phyloP scores from a whole-genome alignment of 2,329 filamentous ascomycete species.

The Endoconidiophora polonica region DNA sequence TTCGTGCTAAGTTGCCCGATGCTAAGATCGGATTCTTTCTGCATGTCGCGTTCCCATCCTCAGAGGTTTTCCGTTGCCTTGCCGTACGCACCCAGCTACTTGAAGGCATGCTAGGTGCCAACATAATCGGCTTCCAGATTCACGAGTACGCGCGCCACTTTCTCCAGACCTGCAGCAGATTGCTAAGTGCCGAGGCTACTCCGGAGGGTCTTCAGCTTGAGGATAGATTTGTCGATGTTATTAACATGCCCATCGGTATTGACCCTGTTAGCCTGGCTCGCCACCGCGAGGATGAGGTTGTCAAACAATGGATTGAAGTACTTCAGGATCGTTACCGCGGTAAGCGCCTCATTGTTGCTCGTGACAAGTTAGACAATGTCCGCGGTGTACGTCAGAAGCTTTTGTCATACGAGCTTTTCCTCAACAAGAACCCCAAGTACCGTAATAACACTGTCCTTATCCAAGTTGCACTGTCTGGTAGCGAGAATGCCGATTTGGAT shows the following conservation, averaged over 20 bases:
- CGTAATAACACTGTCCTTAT: conserved; percentile 76
- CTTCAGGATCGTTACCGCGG: conserved; percentile 72
- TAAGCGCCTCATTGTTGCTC: conserved; percentile 80
- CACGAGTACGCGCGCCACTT: conserved; percentile 89
- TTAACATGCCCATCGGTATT: conserved; percentile 75
- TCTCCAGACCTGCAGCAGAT: conserved; percentile 81
- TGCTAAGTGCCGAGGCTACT: conserved; percentile 79
- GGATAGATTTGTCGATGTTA: conserved; percentile 82
- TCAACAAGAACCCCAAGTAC: conserved; percentile 88
- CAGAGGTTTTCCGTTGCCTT: conserved; percentile 85
- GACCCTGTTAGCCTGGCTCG: conserved; percentile 60
- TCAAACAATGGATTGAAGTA: conserved; percentile 60
- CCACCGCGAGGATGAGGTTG: conserved; percentile 55
- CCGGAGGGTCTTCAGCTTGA: conserved; percentile 79
- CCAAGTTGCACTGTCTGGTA: conserved; percentile 82
- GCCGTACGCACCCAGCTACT: conserved; percentile 74
- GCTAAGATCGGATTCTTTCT: conserved; percentile 94
- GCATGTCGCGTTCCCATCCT: conserved; percentile 88
- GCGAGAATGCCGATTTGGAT: conserved; percentile 74
- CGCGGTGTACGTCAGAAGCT: conserved; percentile 88
- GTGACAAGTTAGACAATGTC: conserved; percentile 87
- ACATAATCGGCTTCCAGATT: conserved; percentile 85
- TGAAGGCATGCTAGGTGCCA: conserved; percentile 83
- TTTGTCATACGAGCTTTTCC: conserved; percentile 77
- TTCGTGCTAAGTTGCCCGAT: conserved; percentile 77